Percentiles rank a stretch among this genome's conserved stretches.
Evolutionary conservation across 352 stramenopile species (phyloP).

Genomic region (Peronospora farinosa): DNA sequence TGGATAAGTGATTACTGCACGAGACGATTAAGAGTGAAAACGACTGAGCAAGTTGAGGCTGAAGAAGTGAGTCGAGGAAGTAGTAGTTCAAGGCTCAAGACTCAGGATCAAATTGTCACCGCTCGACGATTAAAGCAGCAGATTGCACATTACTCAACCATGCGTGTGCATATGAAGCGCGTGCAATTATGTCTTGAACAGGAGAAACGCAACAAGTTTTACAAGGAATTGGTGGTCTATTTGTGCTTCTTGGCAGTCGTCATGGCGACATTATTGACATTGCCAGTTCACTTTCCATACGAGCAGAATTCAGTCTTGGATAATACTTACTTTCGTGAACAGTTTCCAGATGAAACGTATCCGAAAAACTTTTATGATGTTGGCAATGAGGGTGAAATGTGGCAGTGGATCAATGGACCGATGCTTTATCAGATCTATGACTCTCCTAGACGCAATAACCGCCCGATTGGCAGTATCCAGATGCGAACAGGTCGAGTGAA

Average conservation of each 20-base stretch:
- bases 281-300: constrained; percentile 68
- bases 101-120: constrained; percentile 35
- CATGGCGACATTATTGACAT: constrained; percentile 52
- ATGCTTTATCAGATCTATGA: constrained; percentile 72
- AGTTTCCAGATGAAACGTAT: constrained; percentile 52
- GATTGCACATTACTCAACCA: constrained; percentile 68
- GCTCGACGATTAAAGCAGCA: constrained; percentile 43
- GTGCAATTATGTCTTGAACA: constrained; percentile 75
- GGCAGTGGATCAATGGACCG: constrained; percentile 59
- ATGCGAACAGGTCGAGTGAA: constrained; percentile 56
- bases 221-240: constrained; percentile 72
- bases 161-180: constrained; percentile 81
- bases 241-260: constrained; percentile 60
- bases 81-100: constrained; percentile 19
- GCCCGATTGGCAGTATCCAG: constrained; percentile 55
- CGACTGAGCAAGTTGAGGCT: constrained; percentile 11
- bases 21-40: constrained; percentile 1
- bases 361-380: constrained; percentile 65
- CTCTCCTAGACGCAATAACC: constrained; percentile 53
- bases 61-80: constrained; percentile 15
- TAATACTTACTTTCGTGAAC: constrained; percentile 60
- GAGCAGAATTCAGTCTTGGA: constrained; percentile 59
- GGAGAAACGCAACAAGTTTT: constrained; percentile 81
- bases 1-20: constrained; percentile 18
- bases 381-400: constrained; percentile 60